A percentile compares a stretch with the other conserved stretches of the same genome.
Conservation (phyloP, 1,139 yeast genomes). For the Meyerozyma carpophila region DNA sequence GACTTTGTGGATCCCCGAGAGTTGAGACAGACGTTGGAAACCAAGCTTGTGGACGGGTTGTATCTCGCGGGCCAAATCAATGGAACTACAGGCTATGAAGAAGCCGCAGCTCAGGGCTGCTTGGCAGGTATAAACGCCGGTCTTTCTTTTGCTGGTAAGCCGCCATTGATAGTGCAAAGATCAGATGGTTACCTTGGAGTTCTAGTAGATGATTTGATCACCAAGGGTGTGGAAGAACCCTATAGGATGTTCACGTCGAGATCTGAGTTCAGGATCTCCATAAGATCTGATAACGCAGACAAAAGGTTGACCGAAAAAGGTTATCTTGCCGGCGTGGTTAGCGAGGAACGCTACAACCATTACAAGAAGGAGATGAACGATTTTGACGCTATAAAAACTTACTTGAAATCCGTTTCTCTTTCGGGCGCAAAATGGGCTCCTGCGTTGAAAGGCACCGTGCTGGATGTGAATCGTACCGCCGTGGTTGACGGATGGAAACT, state of each 20-base stretch:
- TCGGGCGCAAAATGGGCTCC: conserved; percentile 66
- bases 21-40: conserved; percentile 69
- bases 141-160: conserved; percentile 32
- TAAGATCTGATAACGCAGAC: conserved; percentile 94
- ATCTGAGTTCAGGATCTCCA: conserved; percentile 85
- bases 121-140: conserved; percentile 96
- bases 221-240: conserved; percentile 96
- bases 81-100: conserved; percentile 99
- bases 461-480: conserved; percentile 25
- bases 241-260: conserved; percentile 97
- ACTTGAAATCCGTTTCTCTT: conserved; percentile 39
- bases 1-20: conserved; percentile 95
- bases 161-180: conserved; percentile 55
- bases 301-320: conserved; percentile 72
- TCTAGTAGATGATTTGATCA: conserved; percentile 85
- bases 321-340: conserved; percentile 59
- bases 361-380: conserved; percentile 42
- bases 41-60: conserved; percentile 72
- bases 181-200: conserved; percentile 91
- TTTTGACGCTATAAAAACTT: conserved; percentile 39
- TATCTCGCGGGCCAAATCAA: conserved; percentile 95
- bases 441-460: conserved; percentile 42
- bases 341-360: conserved; percentile 51
- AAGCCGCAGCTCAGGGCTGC: conserved; percentile 96
- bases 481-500: conserved; percentile 43